A percentile compares a stretch with the other conserved stretches of the same genome.
Evolutionary conservation across 1,284 basidiomycete species (phyloP).

Genomic region (Porogramme epimiltina): DNA sequence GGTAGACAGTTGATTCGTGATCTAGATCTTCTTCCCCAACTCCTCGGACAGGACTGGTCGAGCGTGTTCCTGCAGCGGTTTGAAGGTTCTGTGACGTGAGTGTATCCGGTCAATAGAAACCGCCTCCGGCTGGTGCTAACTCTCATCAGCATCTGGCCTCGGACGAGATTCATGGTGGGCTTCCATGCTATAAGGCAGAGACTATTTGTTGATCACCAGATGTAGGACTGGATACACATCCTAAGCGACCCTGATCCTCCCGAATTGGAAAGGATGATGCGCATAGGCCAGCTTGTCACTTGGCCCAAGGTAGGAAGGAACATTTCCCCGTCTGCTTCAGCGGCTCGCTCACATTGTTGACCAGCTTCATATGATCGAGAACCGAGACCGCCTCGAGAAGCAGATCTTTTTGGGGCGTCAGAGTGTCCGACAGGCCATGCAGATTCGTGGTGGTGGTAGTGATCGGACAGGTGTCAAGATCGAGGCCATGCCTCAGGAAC

Average conservation of each 20-base stretch:
- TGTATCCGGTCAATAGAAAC: constrained; percentile 5
- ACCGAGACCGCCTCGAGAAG: constrained; percentile 78
- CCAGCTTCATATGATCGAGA: constrained; percentile 90
- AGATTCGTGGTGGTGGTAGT: constrained; percentile 28
- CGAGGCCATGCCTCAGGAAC: constrained; percentile 25
- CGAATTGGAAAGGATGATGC: constrained; percentile 83
- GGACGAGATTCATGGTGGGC: constrained; percentile 71
- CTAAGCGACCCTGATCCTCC: constrained; percentile 82
- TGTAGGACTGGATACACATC: constrained; percentile 81
- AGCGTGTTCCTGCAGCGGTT: constrained; percentile 91
- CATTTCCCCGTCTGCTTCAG: not conserved
- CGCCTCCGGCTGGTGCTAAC: constrained; percentile 13
- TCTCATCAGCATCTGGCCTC: constrained; percentile 79
- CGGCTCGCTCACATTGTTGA: not conserved
- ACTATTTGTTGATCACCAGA: not conserved
- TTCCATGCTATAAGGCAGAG: not conserved
- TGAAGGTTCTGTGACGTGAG: constrained; percentile 81
- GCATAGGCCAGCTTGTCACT: constrained; percentile 86
- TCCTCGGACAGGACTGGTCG: constrained; percentile 94
- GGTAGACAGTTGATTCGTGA: constrained; percentile 79
- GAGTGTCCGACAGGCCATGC: constrained; percentile 59
- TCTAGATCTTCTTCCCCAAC: constrained; percentile 85
- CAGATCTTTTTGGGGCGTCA: constrained; percentile 84
- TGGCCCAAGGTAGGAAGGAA: constrained; percentile 86
- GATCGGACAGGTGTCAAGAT: constrained; percentile 16